Evolutionary conservation across 2,329 filamentous ascomycete species (phyloP).

Genomic region (Alternaria novae-zelandiae): DNA sequence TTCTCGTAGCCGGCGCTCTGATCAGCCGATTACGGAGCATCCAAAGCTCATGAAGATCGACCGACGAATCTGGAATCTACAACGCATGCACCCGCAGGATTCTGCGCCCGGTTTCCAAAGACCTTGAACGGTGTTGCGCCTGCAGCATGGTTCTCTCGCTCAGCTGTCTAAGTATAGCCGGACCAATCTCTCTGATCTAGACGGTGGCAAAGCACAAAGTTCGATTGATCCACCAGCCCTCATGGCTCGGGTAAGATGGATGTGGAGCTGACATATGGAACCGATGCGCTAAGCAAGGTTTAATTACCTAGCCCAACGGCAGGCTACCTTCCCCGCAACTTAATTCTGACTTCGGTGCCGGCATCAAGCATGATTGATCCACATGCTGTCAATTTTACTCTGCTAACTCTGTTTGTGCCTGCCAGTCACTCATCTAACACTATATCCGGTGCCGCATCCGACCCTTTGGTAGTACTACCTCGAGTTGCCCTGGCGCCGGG

Average conservation of each 20-base stretch:
- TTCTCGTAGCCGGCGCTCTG: conserved; percentile 59
- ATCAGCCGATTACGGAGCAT: conserved; percentile 40
- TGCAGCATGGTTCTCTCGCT: background rate
- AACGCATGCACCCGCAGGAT: background rate
- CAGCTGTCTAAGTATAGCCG: background rate
- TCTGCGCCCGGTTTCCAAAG: too few species aligned
- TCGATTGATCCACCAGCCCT: background rate
- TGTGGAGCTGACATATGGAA: background rate
- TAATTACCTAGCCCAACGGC: background rate
- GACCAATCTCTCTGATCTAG: background rate
- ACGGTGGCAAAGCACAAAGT: background rate
- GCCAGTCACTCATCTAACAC: background rate
- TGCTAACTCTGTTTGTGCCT: background rate
- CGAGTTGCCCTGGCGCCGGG: background rate
- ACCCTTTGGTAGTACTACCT: conserved; percentile 1
- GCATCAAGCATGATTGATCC: background rate
- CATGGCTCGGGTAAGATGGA: background rate
- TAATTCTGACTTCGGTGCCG: background rate
- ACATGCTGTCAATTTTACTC: background rate
- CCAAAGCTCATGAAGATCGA: conserved; percentile 6
- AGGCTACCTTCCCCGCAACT: conserved; percentile 6
- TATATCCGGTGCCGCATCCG: background rate
- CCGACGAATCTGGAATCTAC: background rate
- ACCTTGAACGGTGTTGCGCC: background rate
- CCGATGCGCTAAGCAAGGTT: conserved; percentile 4